Base-by-base conservation (phyloP, 306 rosid genomes). In the Prunus padus region DNA sequence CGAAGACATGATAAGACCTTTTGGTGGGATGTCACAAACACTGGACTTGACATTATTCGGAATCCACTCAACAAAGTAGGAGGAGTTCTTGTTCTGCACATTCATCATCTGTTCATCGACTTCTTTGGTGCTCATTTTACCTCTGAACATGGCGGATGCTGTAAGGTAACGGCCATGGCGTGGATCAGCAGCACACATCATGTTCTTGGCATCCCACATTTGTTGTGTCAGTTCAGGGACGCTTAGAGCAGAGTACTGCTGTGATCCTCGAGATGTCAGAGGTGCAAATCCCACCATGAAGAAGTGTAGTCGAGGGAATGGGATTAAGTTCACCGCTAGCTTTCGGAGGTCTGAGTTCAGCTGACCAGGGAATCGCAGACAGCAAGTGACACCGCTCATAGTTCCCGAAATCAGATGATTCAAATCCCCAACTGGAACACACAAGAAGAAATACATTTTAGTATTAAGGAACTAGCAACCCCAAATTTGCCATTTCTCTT, bases 331-430 rank as follows among this genome's bases (percentile, higher is more conserved):
- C 80, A 91, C 96, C 1, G 96, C 96, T 52, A 91, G 81, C 82
- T 90, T 90, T 55, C 96, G 55, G 14, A 90, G 86, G 70, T 90
- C 93, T 9, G 96, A 88, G 74, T 91, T 91, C 71, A 91, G 84
- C 69, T 91, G 96, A 67, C 96, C 96, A 0, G 96, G 96, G 75
- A 91, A 91, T 74, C 96, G 80, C 60, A 91, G 75, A 77, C 96
- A 91, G 56, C 96, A 91, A 70, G 96, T 91, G 30, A 91, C 96
- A 75, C 96, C 96, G 76, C 96, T 91, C 96, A 88, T 91, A 26
- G 96, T 91, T 82, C 87, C 89, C 15, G 96, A 91, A 72, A 91
- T 88, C 69, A 88, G 87, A 81, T 91, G 96, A 66, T 91, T 91
- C 87, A 91, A 81, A 72, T 91, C 96, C 73, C 96, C 93, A 84